Base-by-base conservation (phyloP, 2,329 filamentous ascomycete species). In the Cryphonectria parasitica region DNA sequence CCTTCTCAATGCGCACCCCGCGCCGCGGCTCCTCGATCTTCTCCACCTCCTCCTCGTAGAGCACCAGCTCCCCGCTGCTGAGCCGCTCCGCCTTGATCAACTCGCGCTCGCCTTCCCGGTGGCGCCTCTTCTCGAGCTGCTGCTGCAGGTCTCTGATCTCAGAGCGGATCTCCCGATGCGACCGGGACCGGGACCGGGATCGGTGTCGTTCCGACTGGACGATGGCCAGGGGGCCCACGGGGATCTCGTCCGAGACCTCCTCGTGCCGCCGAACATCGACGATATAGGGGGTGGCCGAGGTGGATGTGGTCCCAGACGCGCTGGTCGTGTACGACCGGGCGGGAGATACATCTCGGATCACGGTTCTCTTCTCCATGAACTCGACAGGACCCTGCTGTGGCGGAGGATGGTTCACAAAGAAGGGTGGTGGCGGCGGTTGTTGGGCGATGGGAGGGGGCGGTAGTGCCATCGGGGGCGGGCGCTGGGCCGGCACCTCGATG, bases 1-100 rank as follows among this genome's bases (percentile, higher is more conserved):
- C 94, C 86, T 92, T 94, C 83, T 94, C 92, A 77, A 97, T 89
- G 76, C 91, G 86, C 73, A 92, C 84, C 68, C 88, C 88, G 78
- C 83, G 86, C 77, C 82, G 82, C 64, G 83, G 82, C 76, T 87
- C 85, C 74, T 86, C 83, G 66, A 88, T 79, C 76, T 81, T 83
- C 80, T 90, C 87, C 74, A 90, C 80, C 76, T 84, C 79, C 75
- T 90, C 86, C 81, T 89, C 85, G 73, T 90, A 91, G 60, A 92
- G 79, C 62, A 92, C 85, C 45, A 93, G 78, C 74, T 90, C 86
- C 63, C 88, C 90, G 68, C 89, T 87, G 39, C 85, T 85, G 65
- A 88, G 79, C 34, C 87, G 82, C 77, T 90, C 88, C 41, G 87
- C 85, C 60, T 84, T 83, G 13, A 90, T 80, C 67, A 91, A 74